Base-by-base conservation (phyloP, 148 eudicot genomes). In the Linanthus parryae region DNA sequence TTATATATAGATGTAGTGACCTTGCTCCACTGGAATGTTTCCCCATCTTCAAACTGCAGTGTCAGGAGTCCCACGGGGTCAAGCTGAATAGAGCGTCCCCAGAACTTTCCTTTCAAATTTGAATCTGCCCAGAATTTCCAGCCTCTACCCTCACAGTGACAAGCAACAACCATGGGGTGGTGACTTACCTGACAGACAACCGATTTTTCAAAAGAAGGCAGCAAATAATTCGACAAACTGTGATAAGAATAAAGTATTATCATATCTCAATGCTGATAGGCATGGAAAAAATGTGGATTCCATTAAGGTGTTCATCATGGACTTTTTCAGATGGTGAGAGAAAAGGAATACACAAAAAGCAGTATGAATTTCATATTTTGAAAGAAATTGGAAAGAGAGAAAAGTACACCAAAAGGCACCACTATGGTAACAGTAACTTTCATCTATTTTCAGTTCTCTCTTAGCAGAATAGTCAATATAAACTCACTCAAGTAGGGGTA, bases 41-140 rank as follows among this genome's bases (percentile, higher is more conserved):
- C 96, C 5, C 96, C 96, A 52, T 88, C 96, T 50, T 78, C 96
- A 74, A 88, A 88, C 62, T 83, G 92, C 46, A 88, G 77, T 48
- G 81, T 78, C 58, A 88, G 88, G 41, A 61, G 64, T 9, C 96
- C 96, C 34, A 88, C 88, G 55, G 96, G 96, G 63, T 88, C 92
- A 26, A 88, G 81, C 57, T 88, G 96, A 66, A 88, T 88, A 24
- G 96, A 88, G 52, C 96, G 96, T 30, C 96, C 96, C 96, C 96
- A 88, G 57, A 88, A 88, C 63, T 88, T 88, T 49, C 96, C 96
- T 71, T 88, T 88, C 42, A 88, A 92, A 70, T 88, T 88, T 34
- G 96, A 88, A 67, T 83, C 96, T 44, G 91, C 96, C 92, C 96
- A 88, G 62, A 88, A 88, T 62, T 81, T 83, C 96, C 96, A 88